Percentiles rank a stretch among this genome's conserved stretches.
Conservation (phyloP, 164 flowering plant genomes). For the Tetrastigma voinierianum region DNA sequence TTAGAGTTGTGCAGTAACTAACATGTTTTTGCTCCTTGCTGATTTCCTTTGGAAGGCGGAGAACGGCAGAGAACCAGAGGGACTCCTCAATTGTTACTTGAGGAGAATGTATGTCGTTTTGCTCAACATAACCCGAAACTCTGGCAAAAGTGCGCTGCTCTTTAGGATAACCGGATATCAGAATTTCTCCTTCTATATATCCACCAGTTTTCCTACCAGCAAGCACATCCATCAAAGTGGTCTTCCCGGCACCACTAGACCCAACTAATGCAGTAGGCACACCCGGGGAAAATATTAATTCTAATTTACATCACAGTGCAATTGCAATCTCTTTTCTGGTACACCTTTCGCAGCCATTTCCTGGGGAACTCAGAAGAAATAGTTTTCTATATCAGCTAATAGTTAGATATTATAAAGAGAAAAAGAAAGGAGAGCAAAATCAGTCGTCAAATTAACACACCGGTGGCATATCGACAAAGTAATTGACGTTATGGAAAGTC, state of each 20-base stretch:
- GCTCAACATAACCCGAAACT: conserved; percentile 93
- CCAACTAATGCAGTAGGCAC: conserved; percentile 96
- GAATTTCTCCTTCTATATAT: conserved; percentile 91
- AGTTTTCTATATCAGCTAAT: neutral
- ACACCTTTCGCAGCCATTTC: conserved; percentile 68
- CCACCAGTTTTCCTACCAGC: conserved; percentile 98
- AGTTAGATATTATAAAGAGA: too few relatives aligned
- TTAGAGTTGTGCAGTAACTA: conserved; percentile 17
- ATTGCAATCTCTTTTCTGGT: conserved; percentile 69
- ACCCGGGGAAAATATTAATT: conserved; percentile 88
- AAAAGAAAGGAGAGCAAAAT: neutral
- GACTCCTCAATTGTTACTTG: conserved; percentile 90
- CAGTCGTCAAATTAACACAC: conserved; percentile 44
- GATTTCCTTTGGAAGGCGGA: conserved; percentile 80
- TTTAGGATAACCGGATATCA: conserved; percentile 84
- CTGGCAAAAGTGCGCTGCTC: conserved; percentile 92
- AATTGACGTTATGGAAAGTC: conserved; percentile 84
- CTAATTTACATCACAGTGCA: too few relatives aligned
- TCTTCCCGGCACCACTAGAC: conserved; percentile 97
- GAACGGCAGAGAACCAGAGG: conserved; percentile 68
- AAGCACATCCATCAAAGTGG: conserved; percentile 96
- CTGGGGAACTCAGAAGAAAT: conserved; percentile 25
- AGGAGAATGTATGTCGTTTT: conserved; percentile 94
- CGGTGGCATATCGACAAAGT: conserved; percentile 91
- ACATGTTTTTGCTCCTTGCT: conserved; percentile 54